Evolutionary conservation across 768 basidiomycete genomes (phyloP), one percentile per base, ranked within the genome.

Genomic region (Neoboletus brunneissimus): DNA sequence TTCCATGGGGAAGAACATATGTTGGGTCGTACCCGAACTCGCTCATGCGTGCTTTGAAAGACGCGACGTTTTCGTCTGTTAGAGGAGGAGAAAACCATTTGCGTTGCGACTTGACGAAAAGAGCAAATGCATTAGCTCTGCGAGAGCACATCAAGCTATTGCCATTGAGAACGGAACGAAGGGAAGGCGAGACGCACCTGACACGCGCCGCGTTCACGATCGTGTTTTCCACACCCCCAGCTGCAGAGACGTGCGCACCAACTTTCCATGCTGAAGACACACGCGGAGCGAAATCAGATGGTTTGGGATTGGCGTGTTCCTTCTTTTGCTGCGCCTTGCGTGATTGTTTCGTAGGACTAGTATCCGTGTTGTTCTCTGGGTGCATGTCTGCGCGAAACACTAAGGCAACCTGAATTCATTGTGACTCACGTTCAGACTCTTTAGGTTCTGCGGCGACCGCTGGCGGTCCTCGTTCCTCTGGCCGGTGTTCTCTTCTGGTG

Each of bases 51-150:
- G 73, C 69, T 65, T 84, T 87, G 73, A 92, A 93, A 32, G 74
- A 59, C 3, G 71, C 53, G 10, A 91, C 77, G 0, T 79, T 84
- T 13, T 77, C 70, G 1, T 77, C 69, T 12, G 77, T 78, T 2
- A 91, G 76, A 3, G 83, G 73, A 4, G 85, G 81, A 5, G 86
- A 85, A 11, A 72, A 75, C 93, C 93, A 95, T 71, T 87, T 88
- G 22, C 89, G 77, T 62, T 94, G 92, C 0, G 86, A 88, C 71
- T 94, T 95, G 40, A 93, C 70, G 64, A 94, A 94, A 10, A 94
- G 75, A 0, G 89, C 91, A 61, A 94, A 89, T 5, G 90, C 83
- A 51, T 86, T 89, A n/a, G 89, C 91, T 0, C 89, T 89, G 23
- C 15, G n/a, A 40, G 15, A 15, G n/a, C 53, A 18, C 35, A 22